Evolutionary conservation across 768 basidiomycete species (phyloP).

Genomic region (Trametes elegans): DNA sequence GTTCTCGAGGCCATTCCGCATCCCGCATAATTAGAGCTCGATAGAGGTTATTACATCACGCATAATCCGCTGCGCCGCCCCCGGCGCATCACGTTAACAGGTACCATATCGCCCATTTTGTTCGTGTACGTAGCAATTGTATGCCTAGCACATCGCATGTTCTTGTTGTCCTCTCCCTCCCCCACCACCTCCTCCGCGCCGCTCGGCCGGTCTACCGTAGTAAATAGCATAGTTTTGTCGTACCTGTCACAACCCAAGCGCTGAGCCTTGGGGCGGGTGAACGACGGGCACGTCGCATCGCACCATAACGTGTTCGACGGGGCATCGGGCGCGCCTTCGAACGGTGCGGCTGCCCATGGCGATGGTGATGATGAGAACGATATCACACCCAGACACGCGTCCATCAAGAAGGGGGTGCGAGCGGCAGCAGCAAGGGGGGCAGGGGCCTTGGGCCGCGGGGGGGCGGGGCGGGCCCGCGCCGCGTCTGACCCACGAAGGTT

Average conservation of each 20-base stretch:
- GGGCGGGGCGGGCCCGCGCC: too few species aligned
- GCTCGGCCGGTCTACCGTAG: conserved; percentile 8
- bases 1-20: conserved; percentile 12
- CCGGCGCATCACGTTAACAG: conserved; percentile 12
- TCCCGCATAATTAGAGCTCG: conserved; percentile 15
- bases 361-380: background rate
- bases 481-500: conserved; percentile 10
- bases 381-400: conserved; percentile 5
- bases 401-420: conserved; percentile 15
- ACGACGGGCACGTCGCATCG: background rate
- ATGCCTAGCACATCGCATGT: conserved; percentile 9
- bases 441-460: too few species aligned
- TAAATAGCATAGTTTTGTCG: conserved; percentile 14
- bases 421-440: too few species aligned
- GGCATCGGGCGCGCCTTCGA: conserved; percentile 4
- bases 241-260: conserved; percentile 9
- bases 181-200: background rate
- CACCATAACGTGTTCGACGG: background rate
- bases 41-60: conserved; percentile 19
- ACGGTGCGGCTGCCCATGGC: background rate
- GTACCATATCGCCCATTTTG: conserved; percentile 16
- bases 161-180: background rate
- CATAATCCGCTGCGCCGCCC: conserved; percentile 11
- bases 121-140: conserved; percentile 17
- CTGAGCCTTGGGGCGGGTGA: too few species aligned